phyloP scores from a whole-genome alignment of 495 filamentous ascomycete species.

The Aspergillus saccharolyticus region DNA sequence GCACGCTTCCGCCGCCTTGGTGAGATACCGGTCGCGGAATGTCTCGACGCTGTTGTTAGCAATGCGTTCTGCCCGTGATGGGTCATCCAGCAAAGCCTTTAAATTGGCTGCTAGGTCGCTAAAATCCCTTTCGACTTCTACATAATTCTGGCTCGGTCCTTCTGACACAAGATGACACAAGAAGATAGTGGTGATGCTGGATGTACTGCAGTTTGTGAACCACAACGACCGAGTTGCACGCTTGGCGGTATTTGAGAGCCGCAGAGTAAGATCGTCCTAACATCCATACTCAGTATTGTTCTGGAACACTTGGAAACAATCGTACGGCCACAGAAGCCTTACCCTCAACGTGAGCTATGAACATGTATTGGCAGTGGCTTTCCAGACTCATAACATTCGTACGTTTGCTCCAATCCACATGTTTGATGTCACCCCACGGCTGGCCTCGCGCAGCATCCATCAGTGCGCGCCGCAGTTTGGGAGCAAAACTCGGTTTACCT shows the following conservation, averaged over 20 bases:
- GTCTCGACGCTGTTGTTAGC: slow-evolving; percentile 50
- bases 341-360: slow-evolving; percentile 56
- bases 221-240: slow-evolving; percentile 56
- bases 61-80: slow-evolving; percentile 44
- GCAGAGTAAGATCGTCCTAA: slow-evolving; percentile 50
- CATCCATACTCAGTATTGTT: not conserved
- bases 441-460: slow-evolving; percentile 44
- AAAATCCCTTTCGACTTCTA: slow-evolving; percentile 55
- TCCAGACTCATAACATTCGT: slow-evolving; percentile 43
- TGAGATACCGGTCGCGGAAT: slow-evolving; percentile 56
- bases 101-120: slow-evolving; percentile 52
- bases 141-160: slow-evolving; percentile 57
- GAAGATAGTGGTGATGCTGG: slow-evolving; percentile 41
- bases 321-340: slow-evolving; percentile 14
- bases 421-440: slow-evolving; percentile 52
- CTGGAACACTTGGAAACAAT: too few species aligned
- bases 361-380: slow-evolving; percentile 56
- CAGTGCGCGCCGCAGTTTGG: slow-evolving; percentile 44
- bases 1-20: slow-evolving; percentile 53
- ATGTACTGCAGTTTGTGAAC: slow-evolving; percentile 44
- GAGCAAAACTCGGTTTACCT: slow-evolving; percentile 47
- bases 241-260: slow-evolving; percentile 54
- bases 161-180: slow-evolving; percentile 31
- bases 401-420: slow-evolving; percentile 42
- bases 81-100: slow-evolving; percentile 39